Evolutionary conservation across 1,139 yeast genomes (phyloP), one percentile per base, ranked within the genome.

Genomic region (Hyphopichia fennica): DNA sequence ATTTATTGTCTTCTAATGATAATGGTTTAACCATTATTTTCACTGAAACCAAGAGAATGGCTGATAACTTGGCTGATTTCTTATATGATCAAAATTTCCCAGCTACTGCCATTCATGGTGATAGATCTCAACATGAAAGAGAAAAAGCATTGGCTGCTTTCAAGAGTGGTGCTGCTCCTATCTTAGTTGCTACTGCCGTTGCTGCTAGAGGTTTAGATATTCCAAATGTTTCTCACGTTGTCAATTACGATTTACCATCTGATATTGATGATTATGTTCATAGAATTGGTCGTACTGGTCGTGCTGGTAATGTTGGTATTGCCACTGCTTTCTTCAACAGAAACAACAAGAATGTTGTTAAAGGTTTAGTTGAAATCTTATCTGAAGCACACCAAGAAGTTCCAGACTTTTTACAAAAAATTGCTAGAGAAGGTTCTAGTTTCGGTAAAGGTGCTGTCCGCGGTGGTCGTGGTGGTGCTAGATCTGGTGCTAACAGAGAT

Each of bases 201-300:
- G 99, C 99, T 48, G 97, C 98, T 43, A 88, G 99, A 82, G 99
- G 99, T 75, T 82, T 93, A 67, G 99, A 93, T 82, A 93, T 93
- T 77, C 98, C 99, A 66, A 93, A 93, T 66, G 99, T 93, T 57
- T 86, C 96, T 37, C 98, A 91, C 66, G 99, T 93, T 62, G 87
- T 93, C 72, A 93, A 93, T 80, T 93, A 85, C 66, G 99, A 93
- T 66, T 79, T 93, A 67, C 99, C 99, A 63, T 78, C 88, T 63
- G 98, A 93, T 69, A 87, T 91, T 62, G 99, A 93, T 69, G 99
- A 93, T 72, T 93, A 93, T 65, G 99, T 93, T 51, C 99, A 93
- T 77, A 88, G 99, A 79, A 93, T 93, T 65, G 99, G 99, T 80
- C 95, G 99, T 85, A 93, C 99, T 60, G 99, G 99, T 72, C 95